Percentiles rank a stretch among this genome's conserved stretches.
phyloP scores from a whole-genome alignment of 2,329 filamentous ascomycete species.

The Sphaerostilbella broomeana region DNA sequence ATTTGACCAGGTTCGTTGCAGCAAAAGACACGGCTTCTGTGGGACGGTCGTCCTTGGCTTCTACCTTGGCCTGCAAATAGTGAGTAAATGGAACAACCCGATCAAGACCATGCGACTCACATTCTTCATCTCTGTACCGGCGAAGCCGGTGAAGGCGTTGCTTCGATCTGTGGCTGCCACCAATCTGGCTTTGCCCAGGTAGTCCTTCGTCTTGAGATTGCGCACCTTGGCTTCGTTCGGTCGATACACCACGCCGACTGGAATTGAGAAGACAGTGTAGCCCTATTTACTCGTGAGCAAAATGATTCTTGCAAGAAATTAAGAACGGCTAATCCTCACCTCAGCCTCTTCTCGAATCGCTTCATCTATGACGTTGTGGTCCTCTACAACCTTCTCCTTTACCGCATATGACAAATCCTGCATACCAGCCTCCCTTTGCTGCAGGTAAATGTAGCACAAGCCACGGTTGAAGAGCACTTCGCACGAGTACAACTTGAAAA shows the following conservation, averaged over 20 bases:
- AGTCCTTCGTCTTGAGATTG: constrained; percentile 96
- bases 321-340: constrained; percentile 43
- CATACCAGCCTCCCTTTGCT: constrained; percentile 84
- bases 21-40: constrained; percentile 83
- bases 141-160: constrained; percentile 77
- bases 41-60: constrained; percentile 71
- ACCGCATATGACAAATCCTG: constrained; percentile 85
- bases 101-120: constrained; percentile 32
- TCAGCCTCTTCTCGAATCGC: constrained; percentile 90
- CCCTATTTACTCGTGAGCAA: constrained; percentile 50
- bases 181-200: constrained; percentile 89
- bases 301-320: neutral
- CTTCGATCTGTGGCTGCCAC: constrained; percentile 78
- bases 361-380: constrained; percentile 97
- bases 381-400: constrained; percentile 92
- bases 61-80: constrained; percentile 39
- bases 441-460: constrained; percentile 93
- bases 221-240: constrained; percentile 98
- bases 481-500: constrained; percentile 95
- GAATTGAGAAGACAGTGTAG: constrained; percentile 97
- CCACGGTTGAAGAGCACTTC: constrained; percentile 97
- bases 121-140: constrained; percentile 72
- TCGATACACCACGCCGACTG: constrained; percentile 88
- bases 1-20: constrained; percentile 87
- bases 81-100: constrained; percentile 2